These are phyloP conservation scores for Gentiana straminea DNA, from an alignment of 257 asterid species.

Conservation along the genomic window DNA sequence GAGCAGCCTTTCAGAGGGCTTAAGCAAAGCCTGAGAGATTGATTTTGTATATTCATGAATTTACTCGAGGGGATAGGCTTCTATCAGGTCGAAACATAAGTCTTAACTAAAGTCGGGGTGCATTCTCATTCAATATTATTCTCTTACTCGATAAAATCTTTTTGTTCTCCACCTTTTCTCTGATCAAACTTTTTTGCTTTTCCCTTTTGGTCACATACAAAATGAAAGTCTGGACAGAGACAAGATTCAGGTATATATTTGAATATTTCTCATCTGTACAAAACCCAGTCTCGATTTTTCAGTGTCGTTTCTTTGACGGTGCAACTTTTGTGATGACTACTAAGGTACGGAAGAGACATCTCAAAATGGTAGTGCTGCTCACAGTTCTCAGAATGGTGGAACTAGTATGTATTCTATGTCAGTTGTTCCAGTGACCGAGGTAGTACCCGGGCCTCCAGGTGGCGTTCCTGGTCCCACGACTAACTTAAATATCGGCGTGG, in stretches of 20 bases:
- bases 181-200: slow-evolving; percentile 9
- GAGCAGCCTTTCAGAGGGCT: too few relatives aligned
- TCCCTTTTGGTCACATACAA: slow-evolving; percentile 35
- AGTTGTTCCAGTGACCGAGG: slow-evolving; percentile 37
- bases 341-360: slow-evolving; percentile 49
- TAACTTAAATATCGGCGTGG: slow-evolving; percentile 86
- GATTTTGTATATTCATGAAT: too few relatives aligned
- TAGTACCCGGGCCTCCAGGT: slow-evolving; percentile 35
- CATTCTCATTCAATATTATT: too few relatives aligned
- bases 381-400: slow-evolving; percentile 60
- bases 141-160: too few relatives aligned
- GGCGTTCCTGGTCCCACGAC: slow-evolving; percentile 81
- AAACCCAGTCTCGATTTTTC: slow-evolving; percentile 1
- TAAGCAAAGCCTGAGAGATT: too few relatives aligned
- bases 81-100: too few relatives aligned
- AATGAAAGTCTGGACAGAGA: slow-evolving; percentile 36
- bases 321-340: background rate
- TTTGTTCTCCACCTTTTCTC: too few relatives aligned
- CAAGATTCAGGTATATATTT: slow-evolving; percentile 45
- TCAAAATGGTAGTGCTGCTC: slow-evolving; percentile 52
- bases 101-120: too few relatives aligned
- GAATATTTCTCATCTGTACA: background rate
- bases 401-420: slow-evolving; percentile 30
- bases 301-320: background rate
- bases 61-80: too few relatives aligned